Evolutionary conservation across 2,329 filamentous ascomycete species (phyloP).

Genomic region (Fusarium sp.): DNA sequence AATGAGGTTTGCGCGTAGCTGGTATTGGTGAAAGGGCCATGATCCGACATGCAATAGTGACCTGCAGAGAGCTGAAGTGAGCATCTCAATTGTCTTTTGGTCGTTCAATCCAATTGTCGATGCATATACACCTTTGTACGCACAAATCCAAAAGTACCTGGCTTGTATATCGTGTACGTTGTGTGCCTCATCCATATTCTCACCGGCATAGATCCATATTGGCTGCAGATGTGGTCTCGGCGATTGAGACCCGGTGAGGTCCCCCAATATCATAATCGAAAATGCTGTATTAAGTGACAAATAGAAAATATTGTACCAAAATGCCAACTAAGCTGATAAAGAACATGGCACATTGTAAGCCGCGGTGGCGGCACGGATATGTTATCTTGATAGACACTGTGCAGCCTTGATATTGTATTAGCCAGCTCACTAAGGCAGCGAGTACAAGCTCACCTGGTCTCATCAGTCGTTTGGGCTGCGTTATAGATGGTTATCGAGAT

Average conservation of each 20-base stretch:
- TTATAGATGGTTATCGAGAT: conserved; percentile 21
- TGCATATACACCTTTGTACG: conserved; percentile 23
- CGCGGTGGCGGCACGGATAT: background rate
- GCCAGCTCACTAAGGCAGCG: background rate
- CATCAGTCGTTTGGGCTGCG: conserved; percentile 6
- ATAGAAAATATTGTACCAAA: background rate
- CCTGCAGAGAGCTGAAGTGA: conserved; percentile 30
- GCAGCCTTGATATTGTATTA: background rate
- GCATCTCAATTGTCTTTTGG: background rate
- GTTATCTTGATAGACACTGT: conserved; percentile 11
- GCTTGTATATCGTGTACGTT: conserved; percentile 10
- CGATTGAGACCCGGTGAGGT: conserved; percentile 16
- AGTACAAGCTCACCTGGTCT: background rate
- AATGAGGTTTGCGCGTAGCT: background rate
- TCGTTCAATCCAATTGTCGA: background rate
- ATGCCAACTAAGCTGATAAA: background rate
- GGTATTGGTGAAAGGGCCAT: background rate
- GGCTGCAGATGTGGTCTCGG: conserved; percentile 35
- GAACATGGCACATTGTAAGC: background rate
- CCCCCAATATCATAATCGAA: conserved; percentile 3
- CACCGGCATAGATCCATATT: conserved; percentile 29
- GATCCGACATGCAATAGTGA: conserved; percentile 14
- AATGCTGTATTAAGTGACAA: conserved; percentile 1
- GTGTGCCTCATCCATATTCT: conserved; percentile 4
- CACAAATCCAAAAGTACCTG: conserved; percentile 37